Evolutionary conservation across 2,329 filamentous ascomycete genomes (phyloP).

Genomic region (Talaromyces amestolkiae): DNA sequence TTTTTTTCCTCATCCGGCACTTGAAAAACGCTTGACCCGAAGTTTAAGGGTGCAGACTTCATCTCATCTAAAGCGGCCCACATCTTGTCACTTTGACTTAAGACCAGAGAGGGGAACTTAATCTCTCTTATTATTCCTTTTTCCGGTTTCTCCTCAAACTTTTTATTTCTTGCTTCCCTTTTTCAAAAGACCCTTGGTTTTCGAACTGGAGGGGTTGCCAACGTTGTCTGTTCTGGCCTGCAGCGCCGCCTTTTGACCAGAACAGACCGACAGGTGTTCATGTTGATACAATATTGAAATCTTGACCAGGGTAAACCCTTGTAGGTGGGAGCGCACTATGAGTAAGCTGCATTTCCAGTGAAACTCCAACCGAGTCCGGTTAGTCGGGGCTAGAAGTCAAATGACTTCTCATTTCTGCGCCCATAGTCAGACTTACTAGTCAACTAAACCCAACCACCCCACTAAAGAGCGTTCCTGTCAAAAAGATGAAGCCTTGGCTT

Average conservation of each 20-base stretch:
- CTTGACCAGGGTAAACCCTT: background rate
- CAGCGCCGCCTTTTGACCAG: background rate
- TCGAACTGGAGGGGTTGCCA: background rate
- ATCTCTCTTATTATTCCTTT: background rate
- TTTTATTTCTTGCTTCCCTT: background rate
- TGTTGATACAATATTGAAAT: background rate
- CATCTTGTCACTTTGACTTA: background rate
- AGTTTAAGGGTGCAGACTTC: background rate
- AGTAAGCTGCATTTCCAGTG: constrained; percentile 1
- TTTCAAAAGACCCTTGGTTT: background rate
- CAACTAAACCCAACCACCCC: background rate
- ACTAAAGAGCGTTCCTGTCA: constrained; percentile 9
- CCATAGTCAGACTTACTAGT: background rate
- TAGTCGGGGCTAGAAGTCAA: constrained; percentile 6
- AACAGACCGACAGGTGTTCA: background rate
- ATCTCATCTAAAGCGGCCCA: background rate
- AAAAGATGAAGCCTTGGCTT: constrained; percentile 7
- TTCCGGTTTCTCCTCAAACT: background rate
- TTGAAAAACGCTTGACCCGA: background rate
- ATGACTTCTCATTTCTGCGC: constrained; percentile 15
- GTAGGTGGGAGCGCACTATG: background rate
- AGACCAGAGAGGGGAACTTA: background rate
- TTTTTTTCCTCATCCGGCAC: background rate
- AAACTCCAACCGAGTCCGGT: background rate
- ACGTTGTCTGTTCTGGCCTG: background rate